Base-by-base conservation (phyloP, 2,329 filamentous ascomycete species). In the Cadophora malorum region DNA sequence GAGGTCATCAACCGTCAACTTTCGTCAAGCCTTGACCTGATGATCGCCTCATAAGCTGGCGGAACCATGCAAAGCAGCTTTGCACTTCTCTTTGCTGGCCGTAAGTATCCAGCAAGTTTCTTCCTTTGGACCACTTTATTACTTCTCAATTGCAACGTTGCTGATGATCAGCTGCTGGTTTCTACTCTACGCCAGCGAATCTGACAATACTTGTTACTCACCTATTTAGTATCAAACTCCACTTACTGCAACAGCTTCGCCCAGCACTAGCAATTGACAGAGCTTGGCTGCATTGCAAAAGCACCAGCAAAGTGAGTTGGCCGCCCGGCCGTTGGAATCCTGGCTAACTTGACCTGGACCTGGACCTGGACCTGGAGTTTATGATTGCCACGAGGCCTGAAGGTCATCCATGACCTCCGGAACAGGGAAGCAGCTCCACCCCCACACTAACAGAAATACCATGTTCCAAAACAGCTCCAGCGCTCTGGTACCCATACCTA, bases 341-440 rank as follows among this genome's bases (percentile, higher is more conserved):
- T 23, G 38, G 56, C 41, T 49, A 28, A 28, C 28, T 28, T 28
- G 66, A 38, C 41, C 23, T 21, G 33, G 49, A 55, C 14, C 52
- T 61, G 61, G 28, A 28, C 28, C 47, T n/a, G 64, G n/a, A 63
- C 23, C 50, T 50, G 59, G 69, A 70, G 65, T 69, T 69, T 65
- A 68, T n/a, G 25, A 62, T 49, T 62, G 68, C 69, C 69, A 73
- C 71, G 70, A 74, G 71, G 71, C 35, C 67, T 62, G 35, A 41
- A 64, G 63, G 66, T 69, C 68, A 66, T 55, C 69, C 41, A 67
- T 53, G 60, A 59, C 33, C 56, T 28, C 35, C 35, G 21, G 56
- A 41, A 19, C 56, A 59, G 33, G 56, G 33, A 45, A 53, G 58
- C 61, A 64, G 16, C 12, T 55, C 41, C 60, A 70, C 71, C 69